A percentile compares a stretch with the other conserved stretches of the same genome.
Conservation (phyloP, 768 basidiomycete species). For the Cyclocybe cylindracea region DNA sequence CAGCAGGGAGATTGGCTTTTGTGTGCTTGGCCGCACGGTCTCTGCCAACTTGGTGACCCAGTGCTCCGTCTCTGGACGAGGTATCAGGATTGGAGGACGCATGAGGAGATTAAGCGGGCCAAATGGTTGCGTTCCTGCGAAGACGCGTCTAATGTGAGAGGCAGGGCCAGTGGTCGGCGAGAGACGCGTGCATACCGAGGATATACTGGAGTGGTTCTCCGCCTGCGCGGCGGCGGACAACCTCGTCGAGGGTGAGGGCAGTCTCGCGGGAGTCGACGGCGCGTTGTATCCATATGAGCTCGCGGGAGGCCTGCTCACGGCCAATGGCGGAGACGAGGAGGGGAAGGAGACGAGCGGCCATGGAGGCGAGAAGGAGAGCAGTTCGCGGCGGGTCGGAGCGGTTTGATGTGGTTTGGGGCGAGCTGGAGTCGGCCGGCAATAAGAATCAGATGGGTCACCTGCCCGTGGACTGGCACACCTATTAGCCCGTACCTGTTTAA, state of each 20-base stretch:
- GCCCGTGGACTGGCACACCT: slow-evolving; percentile 10
- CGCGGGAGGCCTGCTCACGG: slow-evolving; percentile 34
- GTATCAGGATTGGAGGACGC: slow-evolving; percentile 85
- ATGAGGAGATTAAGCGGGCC: slow-evolving; percentile 75
- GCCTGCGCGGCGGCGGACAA: slow-evolving; percentile 58
- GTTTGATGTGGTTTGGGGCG: slow-evolving; percentile 13
- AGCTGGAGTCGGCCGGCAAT: slow-evolving; percentile 20
- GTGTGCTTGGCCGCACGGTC: slow-evolving; percentile 35
- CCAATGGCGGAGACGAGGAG: slow-evolving; percentile 32
- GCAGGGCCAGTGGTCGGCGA: slow-evolving; percentile 10
- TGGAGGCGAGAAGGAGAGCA: slow-evolving; percentile 11
- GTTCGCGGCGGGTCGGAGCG: slow-evolving; percentile 9
- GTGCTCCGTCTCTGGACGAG: slow-evolving; percentile 92
- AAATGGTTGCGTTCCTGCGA: slow-evolving; percentile 80
- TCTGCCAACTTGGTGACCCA: slow-evolving; percentile 69
- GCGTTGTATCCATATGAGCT: slow-evolving; percentile 46
- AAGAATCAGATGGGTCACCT: slow-evolving; percentile 26
- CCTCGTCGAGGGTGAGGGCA: slow-evolving; percentile 30
- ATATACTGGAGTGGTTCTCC: slow-evolving; percentile 93
- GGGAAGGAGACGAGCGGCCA: slow-evolving; percentile 27
- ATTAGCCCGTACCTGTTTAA: slow-evolving; percentile 14
- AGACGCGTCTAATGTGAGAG: slow-evolving; percentile 13
- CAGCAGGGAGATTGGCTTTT: slow-evolving; percentile 49
- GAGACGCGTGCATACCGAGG: slow-evolving; percentile 55
- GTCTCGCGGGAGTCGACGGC: slow-evolving; percentile 17